Conservation (phyloP, 2,329 filamentous ascomycete genomes). For the Penicillium sp. region DNA sequence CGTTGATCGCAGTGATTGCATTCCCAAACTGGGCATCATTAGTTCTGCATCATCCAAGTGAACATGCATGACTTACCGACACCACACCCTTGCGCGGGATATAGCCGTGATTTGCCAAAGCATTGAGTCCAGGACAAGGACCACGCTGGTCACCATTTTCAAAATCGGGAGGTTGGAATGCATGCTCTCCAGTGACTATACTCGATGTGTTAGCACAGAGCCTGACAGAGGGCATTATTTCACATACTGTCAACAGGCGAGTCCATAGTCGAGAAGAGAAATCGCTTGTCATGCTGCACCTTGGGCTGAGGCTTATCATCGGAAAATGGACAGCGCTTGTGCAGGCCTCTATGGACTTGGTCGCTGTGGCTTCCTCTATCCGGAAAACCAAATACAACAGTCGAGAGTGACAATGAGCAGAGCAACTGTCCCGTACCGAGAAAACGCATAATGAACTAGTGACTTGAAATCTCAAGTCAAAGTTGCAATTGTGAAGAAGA, state of each 20-base stretch:
- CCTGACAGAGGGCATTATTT: neutral
- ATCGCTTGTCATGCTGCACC: slow-evolving; percentile 21
- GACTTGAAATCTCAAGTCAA: neutral
- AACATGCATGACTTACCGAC: slow-evolving; percentile 17
- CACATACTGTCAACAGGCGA: slow-evolving; percentile 29
- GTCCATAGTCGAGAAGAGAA: slow-evolving; percentile 23
- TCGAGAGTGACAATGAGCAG: slow-evolving; percentile 11
- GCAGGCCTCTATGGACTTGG: slow-evolving; percentile 5
- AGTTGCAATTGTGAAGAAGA: neutral
- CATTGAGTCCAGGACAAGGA: slow-evolving; percentile 46
- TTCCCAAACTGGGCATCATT: slow-evolving; percentile 26
- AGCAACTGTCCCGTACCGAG: slow-evolving; percentile 5
- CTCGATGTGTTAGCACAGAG: neutral
- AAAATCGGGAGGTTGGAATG: slow-evolving; percentile 36
- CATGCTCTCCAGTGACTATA: slow-evolving; percentile 36
- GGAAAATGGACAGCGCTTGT: slow-evolving; percentile 24
- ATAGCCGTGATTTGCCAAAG: slow-evolving; percentile 46
- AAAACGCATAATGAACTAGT: slow-evolving; percentile 12
- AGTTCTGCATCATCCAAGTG: neutral
- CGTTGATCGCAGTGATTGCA: slow-evolving; percentile 36
- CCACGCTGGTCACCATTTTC: slow-evolving; percentile 40
- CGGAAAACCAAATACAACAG: slow-evolving; percentile 10
- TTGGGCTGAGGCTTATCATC: slow-evolving; percentile 6
- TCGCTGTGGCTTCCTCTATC: slow-evolving; percentile 5
- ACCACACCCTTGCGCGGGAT: slow-evolving; percentile 44